Percentiles rank a stretch among this genome's conserved stretches.
These are phyloP conservation scores for Rhinocladiella mackenziei DNA, from an alignment of 2,329 filamentous ascomycete species.

Conservation along the genomic window DNA sequence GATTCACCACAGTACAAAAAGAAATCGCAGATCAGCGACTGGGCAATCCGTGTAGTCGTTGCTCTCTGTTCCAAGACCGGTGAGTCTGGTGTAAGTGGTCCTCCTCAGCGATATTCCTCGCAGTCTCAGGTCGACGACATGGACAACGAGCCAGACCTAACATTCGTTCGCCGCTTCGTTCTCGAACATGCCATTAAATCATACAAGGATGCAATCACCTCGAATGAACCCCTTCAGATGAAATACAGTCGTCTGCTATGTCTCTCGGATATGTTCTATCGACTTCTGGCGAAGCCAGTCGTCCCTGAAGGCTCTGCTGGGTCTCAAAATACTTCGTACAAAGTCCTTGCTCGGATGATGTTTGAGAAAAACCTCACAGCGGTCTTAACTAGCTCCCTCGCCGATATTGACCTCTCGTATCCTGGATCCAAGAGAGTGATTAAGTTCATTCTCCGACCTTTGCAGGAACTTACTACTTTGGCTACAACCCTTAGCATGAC, in stretches of 20 bases:
- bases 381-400: slow-evolving; percentile 83
- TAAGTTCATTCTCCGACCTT: slow-evolving; percentile 89
- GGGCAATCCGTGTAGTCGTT: slow-evolving; percentile 81
- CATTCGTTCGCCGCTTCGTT: slow-evolving; percentile 92
- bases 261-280: slow-evolving; percentile 85
- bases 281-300: slow-evolving; percentile 80
- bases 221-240: slow-evolving; percentile 73
- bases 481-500: slow-evolving; percentile 80
- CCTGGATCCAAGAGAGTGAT: slow-evolving; percentile 89
- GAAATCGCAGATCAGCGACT: slow-evolving; percentile 74
- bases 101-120: slow-evolving; percentile 35
- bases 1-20: slow-evolving; percentile 71
- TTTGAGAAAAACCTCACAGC: slow-evolving; percentile 96
- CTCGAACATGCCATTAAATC: slow-evolving; percentile 88
- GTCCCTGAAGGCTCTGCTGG: slow-evolving; percentile 50
- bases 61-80: slow-evolving; percentile 83
- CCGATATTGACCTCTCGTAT: slow-evolving; percentile 93
- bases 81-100: slow-evolving; percentile 56
- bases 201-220: slow-evolving; percentile 80
- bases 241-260: slow-evolving; percentile 86
- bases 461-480: slow-evolving; percentile 81
- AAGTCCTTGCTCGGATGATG: slow-evolving; percentile 89
- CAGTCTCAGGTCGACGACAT: slow-evolving; percentile 49
- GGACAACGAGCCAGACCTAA: slow-evolving; percentile 76
- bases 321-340: slow-evolving; percentile 56